phyloP scores from a whole-genome alignment of 768 basidiomycete species.

The Gloeostereum incarnatum region DNA sequence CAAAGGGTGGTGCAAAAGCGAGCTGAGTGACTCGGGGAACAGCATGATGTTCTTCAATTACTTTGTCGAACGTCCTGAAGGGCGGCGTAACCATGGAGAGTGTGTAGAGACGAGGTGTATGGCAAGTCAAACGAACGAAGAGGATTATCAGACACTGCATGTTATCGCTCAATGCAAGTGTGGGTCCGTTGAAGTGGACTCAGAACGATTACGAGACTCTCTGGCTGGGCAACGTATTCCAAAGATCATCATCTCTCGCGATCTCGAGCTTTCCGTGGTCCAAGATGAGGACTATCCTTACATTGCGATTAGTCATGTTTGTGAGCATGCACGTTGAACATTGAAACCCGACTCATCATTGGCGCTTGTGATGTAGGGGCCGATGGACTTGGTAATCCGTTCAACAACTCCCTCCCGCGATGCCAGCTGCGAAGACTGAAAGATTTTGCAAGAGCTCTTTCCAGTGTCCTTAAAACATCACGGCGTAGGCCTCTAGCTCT shows the following conservation, averaged over 20 bases:
- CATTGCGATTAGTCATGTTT: slow-evolving; percentile 1
- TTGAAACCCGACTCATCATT: background rate
- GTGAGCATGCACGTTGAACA: background rate
- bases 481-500: background rate
- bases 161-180: background rate
- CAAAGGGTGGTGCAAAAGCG: slow-evolving; percentile 2
- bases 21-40: background rate
- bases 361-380: slow-evolving; percentile 1
- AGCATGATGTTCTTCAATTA: background rate
- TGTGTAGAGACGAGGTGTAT: background rate
- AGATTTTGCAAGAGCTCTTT: background rate
- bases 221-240: background rate
- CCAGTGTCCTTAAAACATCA: background rate
- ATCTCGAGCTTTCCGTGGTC: background rate
- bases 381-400: slow-evolving; percentile 1
- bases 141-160: background rate
- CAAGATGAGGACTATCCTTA: slow-evolving; percentile 1
- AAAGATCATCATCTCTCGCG: background rate
- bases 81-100: background rate
- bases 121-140: background rate
- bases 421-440: background rate
- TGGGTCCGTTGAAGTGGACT: background rate
- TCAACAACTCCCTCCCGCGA: background rate
- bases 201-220: background rate
- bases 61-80: slow-evolving; percentile 1